Evolutionary conservation across 345 rosid genomes (phyloP).

Genomic region (Raphanus raphanistrum): DNA sequence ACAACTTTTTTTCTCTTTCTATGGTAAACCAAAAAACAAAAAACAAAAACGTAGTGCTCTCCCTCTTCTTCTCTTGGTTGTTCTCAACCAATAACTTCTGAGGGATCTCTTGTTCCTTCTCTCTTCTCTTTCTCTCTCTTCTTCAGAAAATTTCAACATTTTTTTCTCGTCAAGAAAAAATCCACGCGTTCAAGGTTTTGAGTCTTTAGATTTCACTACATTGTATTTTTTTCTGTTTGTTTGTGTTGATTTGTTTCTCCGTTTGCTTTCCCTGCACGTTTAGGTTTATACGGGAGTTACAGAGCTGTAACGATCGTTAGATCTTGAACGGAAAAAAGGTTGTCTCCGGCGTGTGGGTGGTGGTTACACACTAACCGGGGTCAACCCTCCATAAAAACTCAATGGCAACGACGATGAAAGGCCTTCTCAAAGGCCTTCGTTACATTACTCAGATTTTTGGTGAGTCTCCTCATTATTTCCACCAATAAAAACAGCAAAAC

Average conservation of each 20-base stretch:
- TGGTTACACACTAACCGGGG: constrained; percentile 30
- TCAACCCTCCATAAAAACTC: constrained; percentile 3
- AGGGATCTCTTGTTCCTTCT: constrained; percentile 18
- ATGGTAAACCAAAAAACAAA: not conserved
- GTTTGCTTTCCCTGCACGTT: constrained; percentile 17
- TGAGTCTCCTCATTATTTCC: constrained; percentile 19
- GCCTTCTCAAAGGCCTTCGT: constrained; percentile 72
- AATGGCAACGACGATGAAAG: constrained; percentile 59
- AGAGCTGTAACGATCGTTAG: constrained; percentile 18
- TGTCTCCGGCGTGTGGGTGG: constrained; percentile 37
- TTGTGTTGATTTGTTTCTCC: constrained; percentile 15
- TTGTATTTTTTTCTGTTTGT: not conserved
- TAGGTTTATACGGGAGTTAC: constrained; percentile 23
- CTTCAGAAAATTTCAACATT: constrained; percentile 14
- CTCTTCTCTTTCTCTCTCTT: constrained; percentile 18
- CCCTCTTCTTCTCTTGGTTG: constrained; percentile 40
- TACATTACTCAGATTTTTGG: constrained; percentile 84
- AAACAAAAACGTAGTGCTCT: constrained; percentile 39
- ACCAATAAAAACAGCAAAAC: not conserved
- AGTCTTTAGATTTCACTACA: not conserved
- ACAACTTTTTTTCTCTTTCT: constrained; percentile 5
- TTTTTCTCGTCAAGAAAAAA: constrained; percentile 21
- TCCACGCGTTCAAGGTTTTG: constrained; percentile 37
- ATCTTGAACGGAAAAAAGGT: constrained; percentile 25
- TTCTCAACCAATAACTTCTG: constrained; percentile 31